Conservation (phyloP, 2,329 filamentous ascomycete genomes). For the Diaporthe helianthi region DNA sequence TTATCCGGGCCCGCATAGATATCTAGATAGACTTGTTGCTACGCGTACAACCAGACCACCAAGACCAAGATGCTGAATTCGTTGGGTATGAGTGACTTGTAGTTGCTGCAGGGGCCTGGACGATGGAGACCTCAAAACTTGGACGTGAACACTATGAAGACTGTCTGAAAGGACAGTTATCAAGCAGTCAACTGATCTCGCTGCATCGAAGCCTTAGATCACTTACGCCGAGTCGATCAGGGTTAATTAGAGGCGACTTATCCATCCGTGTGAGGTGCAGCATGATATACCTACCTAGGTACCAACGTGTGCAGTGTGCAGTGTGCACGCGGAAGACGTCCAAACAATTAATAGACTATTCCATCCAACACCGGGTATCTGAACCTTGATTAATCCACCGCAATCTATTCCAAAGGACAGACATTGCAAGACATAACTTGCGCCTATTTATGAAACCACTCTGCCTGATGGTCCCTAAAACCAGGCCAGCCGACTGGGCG, state of each 20-base stretch:
- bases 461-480: neutral
- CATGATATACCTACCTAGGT: too few species aligned
- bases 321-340: too few species aligned
- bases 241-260: neutral
- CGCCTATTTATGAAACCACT: neutral
- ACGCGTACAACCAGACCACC: neutral
- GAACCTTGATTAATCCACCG: neutral
- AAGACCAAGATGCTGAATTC: neutral
- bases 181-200: neutral
- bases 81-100: neutral
- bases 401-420: neutral
- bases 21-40: neutral
- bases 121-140: neutral
- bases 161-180: too few species aligned
- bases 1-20: neutral
- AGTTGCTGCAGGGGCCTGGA: neutral
- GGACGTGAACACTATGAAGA: neutral
- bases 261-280: too few species aligned
- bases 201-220: neutral
- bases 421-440: neutral
- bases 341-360: too few species aligned
- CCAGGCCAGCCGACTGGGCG: neutral
- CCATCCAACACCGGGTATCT: too few species aligned
- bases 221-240: neutral
- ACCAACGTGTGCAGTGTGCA: too few species aligned